Conservation (phyloP, 805 yeast genomes). For the Danielozyma ontarioensis region DNA sequence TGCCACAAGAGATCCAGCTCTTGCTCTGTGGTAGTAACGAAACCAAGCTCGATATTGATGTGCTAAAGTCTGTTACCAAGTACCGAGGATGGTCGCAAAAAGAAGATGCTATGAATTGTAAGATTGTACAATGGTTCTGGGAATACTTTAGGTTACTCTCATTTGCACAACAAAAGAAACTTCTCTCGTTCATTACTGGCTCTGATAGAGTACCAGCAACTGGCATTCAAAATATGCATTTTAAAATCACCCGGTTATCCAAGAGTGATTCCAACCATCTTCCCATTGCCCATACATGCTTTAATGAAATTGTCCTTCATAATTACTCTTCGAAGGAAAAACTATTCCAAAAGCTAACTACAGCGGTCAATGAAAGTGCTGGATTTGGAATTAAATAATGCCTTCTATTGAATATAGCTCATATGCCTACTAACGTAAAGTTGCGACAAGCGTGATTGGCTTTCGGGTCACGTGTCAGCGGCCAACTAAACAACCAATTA, state of each 20-base stretch:
- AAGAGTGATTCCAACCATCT: conserved; percentile 42
- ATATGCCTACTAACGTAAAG: background rate
- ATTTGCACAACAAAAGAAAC: conserved; percentile 48
- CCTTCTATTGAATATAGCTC: no score
- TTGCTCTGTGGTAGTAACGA: conserved; percentile 75
- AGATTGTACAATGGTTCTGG: conserved; percentile 82
- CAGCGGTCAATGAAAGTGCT: conserved; percentile 73
- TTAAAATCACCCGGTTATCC: conserved; percentile 55
- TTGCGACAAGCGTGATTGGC: background rate
- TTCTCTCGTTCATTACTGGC: conserved; percentile 80
- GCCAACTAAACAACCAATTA: conserved; percentile 11
- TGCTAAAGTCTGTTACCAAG: conserved; percentile 65
- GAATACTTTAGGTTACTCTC: conserved; percentile 51
- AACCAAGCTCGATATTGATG: conserved; percentile 56
- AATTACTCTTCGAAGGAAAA: conserved; percentile 55
- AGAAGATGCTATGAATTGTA: conserved; percentile 31
- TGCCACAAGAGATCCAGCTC: conserved; percentile 76
- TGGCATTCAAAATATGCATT: conserved; percentile 70
- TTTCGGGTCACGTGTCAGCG: conserved; percentile 14
- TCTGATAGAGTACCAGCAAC: conserved; percentile 91
- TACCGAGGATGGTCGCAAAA: conserved; percentile 57
- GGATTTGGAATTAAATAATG: conserved; percentile 75
- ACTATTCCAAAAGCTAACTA: conserved; percentile 50
- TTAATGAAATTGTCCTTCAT: conserved; percentile 79
- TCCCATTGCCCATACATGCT: conserved; percentile 92